Base-by-base conservation (phyloP, 2,329 filamentous ascomycete genomes). In the Penicillium sp. region DNA sequence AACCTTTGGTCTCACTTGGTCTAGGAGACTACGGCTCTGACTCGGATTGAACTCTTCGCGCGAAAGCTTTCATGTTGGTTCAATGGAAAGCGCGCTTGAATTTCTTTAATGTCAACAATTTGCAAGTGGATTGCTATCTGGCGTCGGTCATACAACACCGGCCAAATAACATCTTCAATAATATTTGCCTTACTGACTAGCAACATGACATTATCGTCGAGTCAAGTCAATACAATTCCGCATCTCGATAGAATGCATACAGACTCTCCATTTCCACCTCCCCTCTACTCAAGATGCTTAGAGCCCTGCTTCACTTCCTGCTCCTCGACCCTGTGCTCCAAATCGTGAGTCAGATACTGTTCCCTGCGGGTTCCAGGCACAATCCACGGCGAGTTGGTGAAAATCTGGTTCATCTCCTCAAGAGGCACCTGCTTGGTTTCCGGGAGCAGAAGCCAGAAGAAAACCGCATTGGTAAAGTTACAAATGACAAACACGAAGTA, bases 361-460 rank as follows among this genome's bases (percentile, higher is more conserved):
- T 74, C 69, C 67, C 77, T 80, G 59, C 83, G 79, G 72, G 81
- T 81, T 3, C 80, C 79, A 2, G 84, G 80, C 7, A 88, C 81
- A 62, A 88, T 83, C 70, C 81, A 79, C 8, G 86, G 86, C 0
- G 86, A 83, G 63, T 87, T 77, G n/a, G 79, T 82, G 69, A 88
- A 88, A 42, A 88, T 75, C 53, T 82, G 81, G 60, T 86, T 83
- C 85, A 88, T 88, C 72, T 88, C 85, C 64, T 89, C 87, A 1
- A 89, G 77, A 0, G 86, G 72, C 14, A 84, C 75, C 60, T 81
- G 82, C 49, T 80, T 81, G 0, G 87, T 89, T 72, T 89, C 87
- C 0, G 87, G 87, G 39, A 88, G 76, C 46, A 89, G 71, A 2
- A 80, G 76, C 79, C 84, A 89, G 77, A 89, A 89, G 75, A 86